Evolutionary conservation across 768 basidiomycete species (phyloP), one percentile per base, ranked within the genome.

Genomic region (Auricularia heimuer): DNA sequence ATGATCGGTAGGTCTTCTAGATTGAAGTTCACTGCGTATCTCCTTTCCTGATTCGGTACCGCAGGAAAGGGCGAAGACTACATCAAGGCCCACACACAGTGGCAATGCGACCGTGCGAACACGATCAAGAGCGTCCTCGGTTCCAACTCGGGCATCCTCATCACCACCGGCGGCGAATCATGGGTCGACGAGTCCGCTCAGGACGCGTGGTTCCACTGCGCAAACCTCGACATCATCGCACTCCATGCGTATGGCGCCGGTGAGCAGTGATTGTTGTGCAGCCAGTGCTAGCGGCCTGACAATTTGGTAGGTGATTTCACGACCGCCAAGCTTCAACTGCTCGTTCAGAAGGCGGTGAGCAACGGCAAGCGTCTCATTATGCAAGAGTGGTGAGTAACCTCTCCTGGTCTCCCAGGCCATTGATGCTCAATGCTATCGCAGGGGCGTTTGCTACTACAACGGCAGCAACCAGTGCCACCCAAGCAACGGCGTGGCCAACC

Each of bases 191-290:
- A 75, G 67, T 73, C 72, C 6, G 69, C 73, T 16, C 71, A 72
- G 61, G 67, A 69, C 36, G 66, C 62, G 33, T 71, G 64, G 64
- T 67, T 73, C 24, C 66, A 51, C 47, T 74, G 74, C 65, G 54
- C 37, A 45, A 70, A 71, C 2, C 71, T 79, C 58, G 76, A 77
- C 66, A 74, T 74, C 3, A 70, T 77, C 62, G 72, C 76, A 37
- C 75, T 78, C 62, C 77, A 79, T 61, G 76, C 76, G 29, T 78
- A 79, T 68, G 75, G 69, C 33, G 61, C 63, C 37, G 74, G 73
- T 37, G 73, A 77, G 68, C 71, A 71, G 60, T 64, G 62, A 63
- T 29, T 29, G 0, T 29, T 29, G 29, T 29, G 29, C 29, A 29
- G 29, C 29, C 29, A 29, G 29, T 29, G 29, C 29, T 29, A 29